A percentile compares a stretch with the other conserved stretches of the same genome.
These are phyloP conservation scores for Trichocladium antarcticum DNA, from an alignment of 495 filamentous ascomycete species.

Conservation along the genomic window DNA sequence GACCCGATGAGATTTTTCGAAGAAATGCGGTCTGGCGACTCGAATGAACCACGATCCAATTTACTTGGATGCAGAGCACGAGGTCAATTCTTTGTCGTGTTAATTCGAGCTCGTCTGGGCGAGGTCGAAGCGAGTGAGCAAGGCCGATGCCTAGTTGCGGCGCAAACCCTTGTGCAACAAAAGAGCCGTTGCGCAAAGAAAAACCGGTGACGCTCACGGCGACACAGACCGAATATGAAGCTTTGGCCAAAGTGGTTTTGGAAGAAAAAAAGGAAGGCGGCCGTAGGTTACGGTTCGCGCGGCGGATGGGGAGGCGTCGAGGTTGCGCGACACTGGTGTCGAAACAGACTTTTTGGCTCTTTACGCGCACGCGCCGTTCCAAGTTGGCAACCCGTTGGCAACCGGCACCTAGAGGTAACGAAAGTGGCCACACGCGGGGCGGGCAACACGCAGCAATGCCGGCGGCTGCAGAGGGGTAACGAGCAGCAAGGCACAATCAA, in stretches of 20 bases:
- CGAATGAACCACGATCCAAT: neutral
- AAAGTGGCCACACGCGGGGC: neutral
- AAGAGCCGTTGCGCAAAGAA: neutral
- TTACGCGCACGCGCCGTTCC: slow-evolving; percentile 10
- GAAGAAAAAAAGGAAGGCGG: neutral
- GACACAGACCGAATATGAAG: slow-evolving; percentile 1
- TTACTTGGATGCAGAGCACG: neutral
- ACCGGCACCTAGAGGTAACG: too few species aligned
- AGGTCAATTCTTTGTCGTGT: neutral
- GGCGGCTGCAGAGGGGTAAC: neutral
- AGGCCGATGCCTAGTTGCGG: slow-evolving; percentile 5
- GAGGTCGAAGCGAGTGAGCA: slow-evolving; percentile 2
- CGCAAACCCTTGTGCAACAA: slow-evolving; percentile 7
- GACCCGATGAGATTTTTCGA: neutral
- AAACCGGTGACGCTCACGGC: neutral
- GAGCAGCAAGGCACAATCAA: neutral
- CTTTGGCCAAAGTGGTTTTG: neutral
- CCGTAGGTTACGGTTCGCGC: slow-evolving; percentile 5
- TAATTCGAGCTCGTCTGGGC: neutral
- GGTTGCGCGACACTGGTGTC: slow-evolving; percentile 10
- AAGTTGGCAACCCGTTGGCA: too few species aligned
- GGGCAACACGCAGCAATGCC: neutral
- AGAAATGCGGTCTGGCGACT: neutral
- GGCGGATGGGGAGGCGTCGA: slow-evolving; percentile 1
- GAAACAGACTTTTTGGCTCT: slow-evolving; percentile 15